phyloP scores from a whole-genome alignment of 140 eudicot species.

The Ambrosia hybrid region DNA sequence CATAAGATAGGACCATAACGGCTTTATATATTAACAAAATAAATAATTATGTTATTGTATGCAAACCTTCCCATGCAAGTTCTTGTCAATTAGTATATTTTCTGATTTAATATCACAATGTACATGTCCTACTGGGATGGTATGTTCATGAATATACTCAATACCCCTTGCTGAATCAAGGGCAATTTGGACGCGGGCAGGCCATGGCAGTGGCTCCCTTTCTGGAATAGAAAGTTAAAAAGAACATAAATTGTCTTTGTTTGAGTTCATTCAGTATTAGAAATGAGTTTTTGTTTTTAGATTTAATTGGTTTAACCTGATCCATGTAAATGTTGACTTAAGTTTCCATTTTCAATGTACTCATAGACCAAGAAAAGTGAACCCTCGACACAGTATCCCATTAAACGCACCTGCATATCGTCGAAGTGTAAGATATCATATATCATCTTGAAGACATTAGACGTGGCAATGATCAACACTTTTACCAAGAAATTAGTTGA shows the following conservation, averaged over 20 bases:
- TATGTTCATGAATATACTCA: constrained; percentile 89
- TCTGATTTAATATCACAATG: constrained; percentile 95
- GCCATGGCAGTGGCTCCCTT: not conserved
- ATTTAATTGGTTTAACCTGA: not conserved
- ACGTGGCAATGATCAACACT: not conserved
- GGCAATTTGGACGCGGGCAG: constrained; percentile 69
- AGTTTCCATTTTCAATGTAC: constrained; percentile 7
- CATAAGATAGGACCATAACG: too few species aligned
- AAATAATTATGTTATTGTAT: too few species aligned
- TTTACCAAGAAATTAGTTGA: not conserved
- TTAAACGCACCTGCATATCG: constrained; percentile 2
- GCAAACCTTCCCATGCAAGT: constrained; percentile 75
- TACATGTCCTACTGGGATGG: constrained; percentile 62
- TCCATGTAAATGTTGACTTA: constrained; percentile 3
- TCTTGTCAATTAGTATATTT: constrained; percentile 81
- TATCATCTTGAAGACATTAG: not conserved
- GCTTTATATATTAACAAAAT: too few species aligned
- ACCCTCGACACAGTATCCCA: not conserved
- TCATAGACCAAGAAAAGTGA: constrained; percentile 6
- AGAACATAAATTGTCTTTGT: not conserved
- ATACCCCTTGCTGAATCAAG: constrained; percentile 93
- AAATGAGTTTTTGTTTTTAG: not conserved
- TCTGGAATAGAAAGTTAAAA: not conserved
- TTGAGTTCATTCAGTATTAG: not conserved
- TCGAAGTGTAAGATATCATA: not conserved